These are phyloP conservation scores for Neurospora sp. DNA, from an alignment of 495 filamentous ascomycete species.

Conservation along the genomic window DNA sequence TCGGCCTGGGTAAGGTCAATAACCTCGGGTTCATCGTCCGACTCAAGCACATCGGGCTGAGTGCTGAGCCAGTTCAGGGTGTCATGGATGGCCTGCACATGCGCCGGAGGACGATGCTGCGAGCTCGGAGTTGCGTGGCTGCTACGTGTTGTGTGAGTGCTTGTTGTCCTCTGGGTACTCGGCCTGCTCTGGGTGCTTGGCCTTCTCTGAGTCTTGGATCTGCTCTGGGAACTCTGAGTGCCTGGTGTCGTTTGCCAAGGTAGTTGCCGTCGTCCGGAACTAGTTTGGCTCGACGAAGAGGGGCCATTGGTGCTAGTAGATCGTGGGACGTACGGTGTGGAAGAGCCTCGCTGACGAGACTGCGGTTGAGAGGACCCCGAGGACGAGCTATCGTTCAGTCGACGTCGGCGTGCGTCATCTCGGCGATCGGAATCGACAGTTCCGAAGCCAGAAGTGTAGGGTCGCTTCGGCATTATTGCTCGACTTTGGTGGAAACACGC, in stretches of 20 bases:
- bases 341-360: not conserved
- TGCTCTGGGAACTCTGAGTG: not conserved
- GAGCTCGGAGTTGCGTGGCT: not conserved
- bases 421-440: not conserved
- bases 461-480: not conserved
- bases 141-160: not conserved
- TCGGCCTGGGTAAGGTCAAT: conserved; percentile 43
- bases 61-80: not conserved
- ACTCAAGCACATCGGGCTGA: conserved; percentile 10
- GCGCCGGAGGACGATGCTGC: not conserved
- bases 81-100: not conserved
- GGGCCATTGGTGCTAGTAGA: not conserved
- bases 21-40: conserved; percentile 38
- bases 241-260: not conserved
- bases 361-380: not conserved
- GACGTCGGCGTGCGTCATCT: not conserved
- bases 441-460: not conserved
- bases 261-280: not conserved
- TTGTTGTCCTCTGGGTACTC: not conserved
- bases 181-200: not conserved
- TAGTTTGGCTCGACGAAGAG: not conserved
- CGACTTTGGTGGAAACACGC: not conserved
- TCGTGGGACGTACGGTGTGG: not conserved
- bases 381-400: not conserved
- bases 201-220: not conserved